phyloP scores from a whole-genome alignment of 306 rosid species.

The Dalbergia cultrata region DNA sequence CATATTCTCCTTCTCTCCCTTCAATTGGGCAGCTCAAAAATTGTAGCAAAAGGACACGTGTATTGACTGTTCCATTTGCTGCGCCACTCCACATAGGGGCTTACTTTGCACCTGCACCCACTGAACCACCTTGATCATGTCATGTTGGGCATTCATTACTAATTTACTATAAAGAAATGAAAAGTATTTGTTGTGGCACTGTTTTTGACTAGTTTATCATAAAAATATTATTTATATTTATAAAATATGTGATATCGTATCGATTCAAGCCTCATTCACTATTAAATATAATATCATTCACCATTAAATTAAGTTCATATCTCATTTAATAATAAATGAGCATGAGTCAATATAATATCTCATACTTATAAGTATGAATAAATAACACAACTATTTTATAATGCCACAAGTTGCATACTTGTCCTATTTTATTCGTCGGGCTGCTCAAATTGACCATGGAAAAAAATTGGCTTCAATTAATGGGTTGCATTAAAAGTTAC shows the following conservation, averaged over 20 bases:
- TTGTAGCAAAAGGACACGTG: not conserved
- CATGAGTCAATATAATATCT: too few species aligned
- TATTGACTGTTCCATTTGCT: not conserved
- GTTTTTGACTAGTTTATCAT: not conserved
- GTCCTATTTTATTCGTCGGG: not conserved
- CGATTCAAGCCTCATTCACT: too few species aligned
- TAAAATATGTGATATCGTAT: too few species aligned
- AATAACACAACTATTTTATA: too few species aligned
- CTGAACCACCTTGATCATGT: not conserved
- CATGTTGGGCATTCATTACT: too few species aligned
- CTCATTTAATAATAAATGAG: too few species aligned
- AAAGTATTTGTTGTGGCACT: not conserved
- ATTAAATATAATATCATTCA: too few species aligned
- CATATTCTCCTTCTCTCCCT: not conserved
- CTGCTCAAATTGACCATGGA: not conserved
- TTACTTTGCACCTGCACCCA: not conserved
- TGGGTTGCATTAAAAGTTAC: constrained; percentile 9
- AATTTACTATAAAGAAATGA: too few species aligned
- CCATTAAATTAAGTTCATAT: too few species aligned
- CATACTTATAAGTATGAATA: too few species aligned
- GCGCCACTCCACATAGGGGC: constrained; percentile 6
- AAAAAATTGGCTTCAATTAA: not conserved
- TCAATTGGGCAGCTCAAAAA: not conserved
- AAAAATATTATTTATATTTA: too few species aligned
- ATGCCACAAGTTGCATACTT: not conserved